A percentile compares a stretch with the other conserved stretches of the same genome.
Evolutionary conservation across 2,329 filamentous ascomycete genomes (phyloP).

Genomic region (Xylariaceae sp.): DNA sequence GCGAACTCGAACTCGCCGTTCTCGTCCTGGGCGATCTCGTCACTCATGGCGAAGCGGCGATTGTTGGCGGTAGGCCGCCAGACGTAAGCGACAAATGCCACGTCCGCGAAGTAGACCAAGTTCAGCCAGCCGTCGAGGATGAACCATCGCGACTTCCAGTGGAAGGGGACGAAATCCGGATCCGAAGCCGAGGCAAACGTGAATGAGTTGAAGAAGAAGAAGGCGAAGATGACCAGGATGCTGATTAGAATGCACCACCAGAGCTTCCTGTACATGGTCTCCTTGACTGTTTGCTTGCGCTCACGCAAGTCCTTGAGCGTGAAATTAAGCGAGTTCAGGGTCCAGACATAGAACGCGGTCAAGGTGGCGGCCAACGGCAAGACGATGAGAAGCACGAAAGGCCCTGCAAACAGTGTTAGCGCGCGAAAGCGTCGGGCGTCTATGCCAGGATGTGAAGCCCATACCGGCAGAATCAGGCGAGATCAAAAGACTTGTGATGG

Average conservation of each 20-base stretch:
- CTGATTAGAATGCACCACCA: conserved; percentile 96
- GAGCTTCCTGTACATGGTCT: conserved; percentile 92
- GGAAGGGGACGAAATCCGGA: conserved; percentile 86
- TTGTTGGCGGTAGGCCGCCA: conserved; percentile 98
- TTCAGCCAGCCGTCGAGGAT: conserved; percentile 96
- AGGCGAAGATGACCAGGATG: conserved; percentile 92
- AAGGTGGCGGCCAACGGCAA: conserved; percentile 85
- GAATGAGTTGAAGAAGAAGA: conserved; percentile 98
- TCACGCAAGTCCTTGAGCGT: conserved; percentile 96
- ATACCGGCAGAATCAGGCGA: conserved; percentile 77
- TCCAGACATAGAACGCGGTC: conserved; percentile 98
- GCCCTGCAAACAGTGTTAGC: conserved; percentile 51
- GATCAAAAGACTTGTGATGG: conserved; percentile 79
- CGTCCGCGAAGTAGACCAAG: conserved; percentile 88
- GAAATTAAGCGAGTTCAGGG: conserved; percentile 84
- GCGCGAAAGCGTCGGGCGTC: no score
- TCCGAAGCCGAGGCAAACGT: conserved; percentile 80
- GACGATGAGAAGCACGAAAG: conserved; percentile 86
- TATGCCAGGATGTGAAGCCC: no score
- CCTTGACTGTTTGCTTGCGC: conserved; percentile 88
- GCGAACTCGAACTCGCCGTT: conserved; percentile 92
- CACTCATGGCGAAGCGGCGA: conserved; percentile 94
- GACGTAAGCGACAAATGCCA: conserved; percentile 87
- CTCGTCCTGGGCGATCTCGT: conserved; percentile 97
- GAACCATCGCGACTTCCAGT: conserved; percentile 98